A percentile compares a stretch with the other conserved stretches of the same genome.
phyloP scores from a whole-genome alignment of 164 flowering plant species.

The Annona cherimola region DNA sequence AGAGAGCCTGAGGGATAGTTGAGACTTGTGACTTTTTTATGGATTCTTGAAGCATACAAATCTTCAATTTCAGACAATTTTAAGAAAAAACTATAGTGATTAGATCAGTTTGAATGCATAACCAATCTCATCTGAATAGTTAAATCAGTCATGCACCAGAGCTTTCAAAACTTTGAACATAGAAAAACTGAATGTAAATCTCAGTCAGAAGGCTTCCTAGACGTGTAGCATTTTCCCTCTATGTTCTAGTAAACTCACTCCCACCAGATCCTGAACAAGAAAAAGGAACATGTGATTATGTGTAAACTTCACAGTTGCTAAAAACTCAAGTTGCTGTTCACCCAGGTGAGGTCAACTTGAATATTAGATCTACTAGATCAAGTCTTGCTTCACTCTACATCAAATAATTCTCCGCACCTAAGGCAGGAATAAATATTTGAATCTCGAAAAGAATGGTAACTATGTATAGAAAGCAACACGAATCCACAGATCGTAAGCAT shows the following conservation, averaged over 20 bases:
- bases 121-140: not conserved
- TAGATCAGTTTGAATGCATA: not conserved
- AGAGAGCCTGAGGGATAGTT: not conserved
- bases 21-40: not conserved
- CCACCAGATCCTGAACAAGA: not conserved
- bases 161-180: not conserved
- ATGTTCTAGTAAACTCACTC: not conserved
- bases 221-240: not conserved
- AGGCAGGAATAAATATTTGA: not conserved
- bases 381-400: not conserved
- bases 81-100: not conserved
- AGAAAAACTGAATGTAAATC: not conserved
- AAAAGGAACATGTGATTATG: not conserved
- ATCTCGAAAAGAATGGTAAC: not conserved
- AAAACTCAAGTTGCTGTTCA: not conserved
- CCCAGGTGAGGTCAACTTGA: not conserved
- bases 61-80: not conserved
- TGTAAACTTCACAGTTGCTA: not conserved
- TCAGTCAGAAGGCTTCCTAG: not conserved
- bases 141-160: not conserved
- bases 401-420: not conserved
- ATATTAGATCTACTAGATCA: not conserved
- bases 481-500: not conserved
- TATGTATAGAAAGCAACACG: not conserved
- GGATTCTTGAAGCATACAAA: not conserved